Base-by-base conservation (phyloP, 75 land plant genomes). In the Cryptomeria japonica region DNA sequence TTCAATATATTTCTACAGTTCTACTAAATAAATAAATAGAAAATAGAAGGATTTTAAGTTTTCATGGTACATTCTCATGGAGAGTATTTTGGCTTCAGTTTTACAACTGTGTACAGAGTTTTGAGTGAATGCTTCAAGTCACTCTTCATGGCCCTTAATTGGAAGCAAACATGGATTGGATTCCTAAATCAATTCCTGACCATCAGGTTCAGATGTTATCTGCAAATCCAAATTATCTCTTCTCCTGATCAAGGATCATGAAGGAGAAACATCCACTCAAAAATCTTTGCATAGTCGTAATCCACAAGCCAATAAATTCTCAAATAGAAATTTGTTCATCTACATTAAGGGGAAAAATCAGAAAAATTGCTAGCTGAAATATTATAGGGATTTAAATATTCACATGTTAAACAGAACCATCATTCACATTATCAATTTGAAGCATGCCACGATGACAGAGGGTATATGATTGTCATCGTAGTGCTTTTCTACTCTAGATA, bases 391-490 rank as follows among this genome's bases (percentile, higher is more conserved):
- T 25, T 64, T 61, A 25, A 64, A 6, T 28, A 64, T 28, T 64
- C n/a, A 64, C 31, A 7, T 64, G 31, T 64, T 6, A 64, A 25
- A 3, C 70, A 64, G 31, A 22, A 44, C 46, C 89, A 82, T 88
- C 70, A 64, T 1, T 64, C 70, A 25, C n/a, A 25, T 8, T 64
- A 78, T 64, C 70, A 64, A 25, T 25, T 28, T 64, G 70, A 64
- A 64, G 28, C 7, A 64, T 64, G n/a, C n/a, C 64, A 64, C 88
- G 34, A 92, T 90, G 73, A 79, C 5, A 9, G 46, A 38, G 82
- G 39, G 39, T 22, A 34, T 41, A 5, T 41, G 28, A 28, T 79
- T 79, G 28, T 79, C 11, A 22, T 22, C 22, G 82, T 39, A 44
- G n/a, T 14, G 13, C 49, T n/a, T 46, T 46, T 39, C 47, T 11